phyloP scores from a whole-genome alignment of 1,139 yeast genomes.

The Candida pseudoviswanathii region DNA sequence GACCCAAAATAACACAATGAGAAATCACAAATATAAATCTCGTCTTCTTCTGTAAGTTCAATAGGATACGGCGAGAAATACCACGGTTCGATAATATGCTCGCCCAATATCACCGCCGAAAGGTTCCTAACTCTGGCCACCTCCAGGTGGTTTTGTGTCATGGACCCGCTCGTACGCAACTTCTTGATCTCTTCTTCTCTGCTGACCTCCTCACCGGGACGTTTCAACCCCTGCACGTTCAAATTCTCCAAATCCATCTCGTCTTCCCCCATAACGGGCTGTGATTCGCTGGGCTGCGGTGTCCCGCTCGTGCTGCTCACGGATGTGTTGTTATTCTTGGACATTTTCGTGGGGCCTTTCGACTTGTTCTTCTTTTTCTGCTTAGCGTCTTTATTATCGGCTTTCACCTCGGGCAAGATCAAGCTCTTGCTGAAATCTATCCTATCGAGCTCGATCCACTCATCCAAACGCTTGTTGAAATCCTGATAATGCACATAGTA shows the following conservation, averaged over 20 bases:
- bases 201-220: slow-evolving; percentile 69
- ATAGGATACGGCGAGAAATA: slow-evolving; percentile 96
- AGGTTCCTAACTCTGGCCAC: slow-evolving; percentile 90
- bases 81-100: slow-evolving; percentile 96
- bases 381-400: slow-evolving; percentile 39
- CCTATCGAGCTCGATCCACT: slow-evolving; percentile 79
- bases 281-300: slow-evolving; percentile 15
- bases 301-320: slow-evolving; percentile 14
- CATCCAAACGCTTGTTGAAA: slow-evolving; percentile 87
- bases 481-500: slow-evolving; percentile 95
- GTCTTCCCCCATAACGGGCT: slow-evolving; percentile 48
- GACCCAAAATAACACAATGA: slow-evolving; percentile 89
- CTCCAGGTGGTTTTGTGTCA: slow-evolving; percentile 90
- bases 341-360: slow-evolving; percentile 15
- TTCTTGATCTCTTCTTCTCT: slow-evolving; percentile 93
- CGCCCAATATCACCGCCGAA: slow-evolving; percentile 77
- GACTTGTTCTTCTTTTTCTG: slow-evolving; percentile 24
- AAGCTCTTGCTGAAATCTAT: slow-evolving; percentile 71
- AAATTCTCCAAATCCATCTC: slow-evolving; percentile 85
- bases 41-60: slow-evolving; percentile 90
- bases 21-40: slow-evolving; percentile 87
- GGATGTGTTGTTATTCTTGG: slow-evolving; percentile 14
- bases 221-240: slow-evolving; percentile 76
- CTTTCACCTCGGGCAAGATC: slow-evolving; percentile 68
- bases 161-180: slow-evolving; percentile 89